phyloP scores from a whole-genome alignment of 305 asterid species.

The Salvia sclarea region DNA sequence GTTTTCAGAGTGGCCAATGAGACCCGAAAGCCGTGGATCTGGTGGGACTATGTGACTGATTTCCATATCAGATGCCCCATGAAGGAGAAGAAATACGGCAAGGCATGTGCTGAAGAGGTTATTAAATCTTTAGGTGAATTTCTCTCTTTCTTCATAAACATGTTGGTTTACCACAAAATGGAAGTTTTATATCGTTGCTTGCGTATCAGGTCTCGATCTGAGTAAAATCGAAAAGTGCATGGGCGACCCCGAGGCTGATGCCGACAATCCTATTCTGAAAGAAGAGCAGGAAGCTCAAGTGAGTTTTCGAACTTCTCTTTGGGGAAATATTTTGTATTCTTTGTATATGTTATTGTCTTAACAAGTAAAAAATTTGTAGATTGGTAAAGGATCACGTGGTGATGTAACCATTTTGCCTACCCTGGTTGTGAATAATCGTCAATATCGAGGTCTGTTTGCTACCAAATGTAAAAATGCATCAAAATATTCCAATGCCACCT shows the following conservation, averaged over 20 bases:
- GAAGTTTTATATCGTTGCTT: constrained; percentile 20
- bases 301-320: constrained; percentile 29
- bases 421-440: constrained; percentile 88
- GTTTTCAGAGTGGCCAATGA: constrained; percentile 84
- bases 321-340: background rate
- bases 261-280: constrained; percentile 74
- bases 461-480: constrained; percentile 10
- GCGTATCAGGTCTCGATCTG: constrained; percentile 67
- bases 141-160: constrained; percentile 8
- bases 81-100: constrained; percentile 93
- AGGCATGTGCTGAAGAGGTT: constrained; percentile 71
- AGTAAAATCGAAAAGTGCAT: constrained; percentile 74
- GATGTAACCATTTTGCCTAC: constrained; percentile 98
- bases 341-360: constrained; percentile 5
- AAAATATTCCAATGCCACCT: background rate
- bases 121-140: constrained; percentile 71
- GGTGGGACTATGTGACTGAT: constrained; percentile 99
- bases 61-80: constrained; percentile 95
- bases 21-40: constrained; percentile 75
- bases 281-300: constrained; percentile 98
- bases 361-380: constrained; percentile 42
- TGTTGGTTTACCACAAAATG: constrained; percentile 15
- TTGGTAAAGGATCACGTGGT: constrained; percentile 97
- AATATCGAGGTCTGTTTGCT: constrained; percentile 76
- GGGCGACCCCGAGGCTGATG: constrained; percentile 84